These are phyloP conservation scores for Saccharomyces hybrid DNA, from an alignment of 1,139 yeast species.

Conservation along the genomic window DNA sequence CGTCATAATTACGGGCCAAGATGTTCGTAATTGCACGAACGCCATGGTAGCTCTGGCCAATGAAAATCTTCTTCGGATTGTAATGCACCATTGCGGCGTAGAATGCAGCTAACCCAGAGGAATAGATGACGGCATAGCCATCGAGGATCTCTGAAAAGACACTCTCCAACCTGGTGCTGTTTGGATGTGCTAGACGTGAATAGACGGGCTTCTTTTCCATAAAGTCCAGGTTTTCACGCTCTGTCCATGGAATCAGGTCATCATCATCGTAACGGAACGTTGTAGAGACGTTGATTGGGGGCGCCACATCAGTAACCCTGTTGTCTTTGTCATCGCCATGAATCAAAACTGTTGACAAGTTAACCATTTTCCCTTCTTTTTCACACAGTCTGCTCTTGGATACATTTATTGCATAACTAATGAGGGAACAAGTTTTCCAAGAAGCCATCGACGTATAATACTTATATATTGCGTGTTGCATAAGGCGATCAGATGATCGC, in stretches of 20 bases:
- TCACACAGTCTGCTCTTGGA: no score
- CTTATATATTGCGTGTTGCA: slow-evolving; percentile 3
- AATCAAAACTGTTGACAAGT: slow-evolving; percentile 45
- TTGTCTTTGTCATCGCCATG: slow-evolving; percentile 52
- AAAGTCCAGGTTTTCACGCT: slow-evolving; percentile 32
- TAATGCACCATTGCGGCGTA: slow-evolving; percentile 62
- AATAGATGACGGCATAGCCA: slow-evolving; percentile 55
- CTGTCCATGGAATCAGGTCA: slow-evolving; percentile 37
- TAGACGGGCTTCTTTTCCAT: slow-evolving; percentile 39
- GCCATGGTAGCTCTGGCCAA: slow-evolving; percentile 84
- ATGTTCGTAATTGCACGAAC: slow-evolving; percentile 62
- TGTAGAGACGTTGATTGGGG: slow-evolving; percentile 78
- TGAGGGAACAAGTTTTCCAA: no score
- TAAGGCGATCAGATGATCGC: neutral
- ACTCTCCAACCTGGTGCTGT: slow-evolving; percentile 58
- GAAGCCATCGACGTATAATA: no score
- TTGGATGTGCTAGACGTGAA: slow-evolving; percentile 71
- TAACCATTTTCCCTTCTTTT: no score
- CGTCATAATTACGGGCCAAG: slow-evolving; percentile 52
- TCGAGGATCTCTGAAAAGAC: slow-evolving; percentile 53
- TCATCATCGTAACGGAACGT: slow-evolving; percentile 61
- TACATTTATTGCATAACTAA: no score
- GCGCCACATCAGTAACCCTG: slow-evolving; percentile 41
- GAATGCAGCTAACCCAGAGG: slow-evolving; percentile 77
- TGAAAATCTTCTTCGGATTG: slow-evolving; percentile 68